phyloP scores from a whole-genome alignment of 257 asterid species.

The Gentiana straminea region DNA sequence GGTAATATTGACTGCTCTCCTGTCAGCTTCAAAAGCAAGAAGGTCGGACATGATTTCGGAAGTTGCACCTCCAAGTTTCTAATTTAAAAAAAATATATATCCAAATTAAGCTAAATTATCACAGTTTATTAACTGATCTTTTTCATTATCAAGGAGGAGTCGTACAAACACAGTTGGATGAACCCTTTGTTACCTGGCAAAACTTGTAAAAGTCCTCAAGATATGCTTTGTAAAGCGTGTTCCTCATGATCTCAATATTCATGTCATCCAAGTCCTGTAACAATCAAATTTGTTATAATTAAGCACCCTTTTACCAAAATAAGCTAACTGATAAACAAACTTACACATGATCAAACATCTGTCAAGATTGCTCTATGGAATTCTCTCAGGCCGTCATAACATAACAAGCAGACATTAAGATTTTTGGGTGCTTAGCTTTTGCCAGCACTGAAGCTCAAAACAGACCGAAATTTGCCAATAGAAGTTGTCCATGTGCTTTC shows the following conservation, averaged over 20 bases:
- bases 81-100: constrained; percentile 10
- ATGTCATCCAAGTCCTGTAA: constrained; percentile 87
- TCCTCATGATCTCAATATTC: constrained; percentile 95
- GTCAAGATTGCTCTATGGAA: no score
- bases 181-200: constrained; percentile 48
- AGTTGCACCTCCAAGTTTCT: constrained; percentile 97
- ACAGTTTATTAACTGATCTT: background rate
- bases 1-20: constrained; percentile 92
- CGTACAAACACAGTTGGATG: constrained; percentile 5
- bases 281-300: constrained; percentile 4
- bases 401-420: no score
- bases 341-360: background rate
- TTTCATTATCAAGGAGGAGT: background rate
- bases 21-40: constrained; percentile 85
- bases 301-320: background rate
- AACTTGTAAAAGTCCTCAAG: constrained; percentile 84
- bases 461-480: no score
- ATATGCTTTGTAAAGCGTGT: constrained; percentile 89
- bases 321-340: background rate
- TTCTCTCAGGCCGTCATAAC: no score
- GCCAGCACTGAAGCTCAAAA: no score
- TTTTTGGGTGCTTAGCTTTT: no score
- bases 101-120: constrained; percentile 7
- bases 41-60: constrained; percentile 91
- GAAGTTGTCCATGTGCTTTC: no score